Evolutionary conservation across 345 rosid species (phyloP), one percentile per base, ranked within the genome.

Genomic region (Brassica juncea): DNA sequence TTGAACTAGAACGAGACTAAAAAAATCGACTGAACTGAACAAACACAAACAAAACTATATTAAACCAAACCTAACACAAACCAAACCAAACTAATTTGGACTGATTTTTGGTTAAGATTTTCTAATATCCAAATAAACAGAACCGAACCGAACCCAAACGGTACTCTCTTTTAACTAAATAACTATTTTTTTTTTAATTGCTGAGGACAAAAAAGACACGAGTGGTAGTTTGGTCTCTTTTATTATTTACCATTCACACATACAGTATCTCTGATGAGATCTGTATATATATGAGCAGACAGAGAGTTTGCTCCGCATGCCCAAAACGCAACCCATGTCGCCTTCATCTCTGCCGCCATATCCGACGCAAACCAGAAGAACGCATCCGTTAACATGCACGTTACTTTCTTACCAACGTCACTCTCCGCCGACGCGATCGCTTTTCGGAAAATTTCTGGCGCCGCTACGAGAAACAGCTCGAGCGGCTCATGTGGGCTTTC

Each of bases 271-370:
- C 82, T 79, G 76, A 85, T 83, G 16, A 63, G 72, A 31, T 85
- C 84, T 8, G 87, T 80, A 39, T 86, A 75, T 5, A 87, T 2
- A 77, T 91, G 90, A 11, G 81, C 82, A 19, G 89, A 73, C 42
- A 87, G 85, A 4, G 80, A 73, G 19, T 72, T 72, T 0, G 97
- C 86, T 60, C 82, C 82, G 2, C 84, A 77, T 8, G 82, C 57
- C 82, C 86, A 87, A 15, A 82, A 77, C 0, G 89, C 67, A 35
- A 88, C 19, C 97, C 94, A 91, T 12, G 87, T 76, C 42, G 83
- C 75, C 5, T 30, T 66, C 74, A 81, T 37, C 25, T 79, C 82
- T 23, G 68, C 16, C 0, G 91, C 90, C 59, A 91, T 73, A 2
- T 81, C 86, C 6, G 68, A 85, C 0, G 80, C 75, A 71, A 76